Evolutionary conservation across 768 basidiomycete genomes (phyloP).

Genomic region (Amanita pseudoporphyria): DNA sequence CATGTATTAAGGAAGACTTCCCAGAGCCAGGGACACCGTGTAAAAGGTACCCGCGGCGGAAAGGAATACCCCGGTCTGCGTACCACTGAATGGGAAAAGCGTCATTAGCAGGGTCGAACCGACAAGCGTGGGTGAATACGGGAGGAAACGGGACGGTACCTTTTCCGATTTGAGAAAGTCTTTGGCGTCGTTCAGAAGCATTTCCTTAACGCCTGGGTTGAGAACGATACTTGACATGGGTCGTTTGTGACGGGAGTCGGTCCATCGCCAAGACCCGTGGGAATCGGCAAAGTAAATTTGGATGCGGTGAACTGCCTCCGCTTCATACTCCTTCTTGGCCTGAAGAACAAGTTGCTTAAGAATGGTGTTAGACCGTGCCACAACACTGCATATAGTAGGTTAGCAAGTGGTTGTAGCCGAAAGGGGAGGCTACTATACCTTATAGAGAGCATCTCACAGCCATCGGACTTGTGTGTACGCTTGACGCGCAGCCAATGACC

Average conservation of each 20-base stretch:
- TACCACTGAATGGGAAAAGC: slow-evolving; percentile 55
- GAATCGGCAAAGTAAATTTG: slow-evolving; percentile 88
- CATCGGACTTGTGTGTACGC: slow-evolving; percentile 59
- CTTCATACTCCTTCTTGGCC: slow-evolving; percentile 85
- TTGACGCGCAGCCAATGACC: slow-evolving; percentile 78
- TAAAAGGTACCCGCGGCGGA: slow-evolving; percentile 80
- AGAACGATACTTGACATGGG: slow-evolving; percentile 85
- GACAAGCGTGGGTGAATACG: background rate
- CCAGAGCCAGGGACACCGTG: slow-evolving; percentile 82
- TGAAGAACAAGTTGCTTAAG: slow-evolving; percentile 85
- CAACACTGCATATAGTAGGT: slow-evolving; percentile 39
- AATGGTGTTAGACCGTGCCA: slow-evolving; percentile 74
- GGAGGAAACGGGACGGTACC: slow-evolving; percentile 23
- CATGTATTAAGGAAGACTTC: slow-evolving; percentile 79
- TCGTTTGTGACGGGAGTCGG: slow-evolving; percentile 79
- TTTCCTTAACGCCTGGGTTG: slow-evolving; percentile 84
- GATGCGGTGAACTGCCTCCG: slow-evolving; percentile 77
- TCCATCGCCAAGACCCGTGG: slow-evolving; percentile 83
- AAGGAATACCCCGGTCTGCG: slow-evolving; percentile 87
- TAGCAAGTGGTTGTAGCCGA: background rate
- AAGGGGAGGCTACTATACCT: slow-evolving; percentile 29
- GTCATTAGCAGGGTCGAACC: background rate
- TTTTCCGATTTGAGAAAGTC: slow-evolving; percentile 83
- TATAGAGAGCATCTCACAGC: slow-evolving; percentile 68
- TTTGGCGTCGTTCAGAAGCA: slow-evolving; percentile 71